Evolutionary conservation across 306 rosid species (phyloP).

Genomic region (Argentina anserina): DNA sequence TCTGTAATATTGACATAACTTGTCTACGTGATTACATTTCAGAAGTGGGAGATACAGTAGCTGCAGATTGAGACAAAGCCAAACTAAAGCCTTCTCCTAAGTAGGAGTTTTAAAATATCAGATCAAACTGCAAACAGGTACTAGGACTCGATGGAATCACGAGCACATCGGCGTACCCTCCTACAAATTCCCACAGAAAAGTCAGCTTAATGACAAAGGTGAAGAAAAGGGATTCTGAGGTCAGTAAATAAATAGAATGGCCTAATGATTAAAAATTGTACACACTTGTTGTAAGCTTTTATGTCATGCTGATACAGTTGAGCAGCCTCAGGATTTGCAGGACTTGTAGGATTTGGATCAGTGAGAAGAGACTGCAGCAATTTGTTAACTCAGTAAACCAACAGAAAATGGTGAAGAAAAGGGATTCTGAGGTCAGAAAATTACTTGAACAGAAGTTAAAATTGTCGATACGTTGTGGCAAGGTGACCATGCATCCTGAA

Average conservation of each 20-base stretch:
- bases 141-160: conserved; percentile 28
- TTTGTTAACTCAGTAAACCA: not conserved
- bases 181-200: conserved; percentile 15
- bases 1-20: conserved; percentile 4
- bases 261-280: not conserved
- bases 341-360: conserved; percentile 33
- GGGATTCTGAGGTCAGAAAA: not conserved
- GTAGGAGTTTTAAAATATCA: not conserved
- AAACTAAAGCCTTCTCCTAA: not conserved
- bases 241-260: not conserved
- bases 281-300: conserved; percentile 32
- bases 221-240: no score
- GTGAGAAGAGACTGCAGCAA: conserved; percentile 32
- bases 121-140: not conserved
- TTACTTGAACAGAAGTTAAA: conserved; percentile 35
- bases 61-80: not conserved
- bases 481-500: conserved; percentile 39
- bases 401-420: not conserved
- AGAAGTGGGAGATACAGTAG: conserved; percentile 6
- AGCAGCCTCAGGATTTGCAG: conserved; percentile 34
- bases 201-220: not conserved
- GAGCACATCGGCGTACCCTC: conserved; percentile 34
- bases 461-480: conserved; percentile 33
- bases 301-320: conserved; percentile 29
- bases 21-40: conserved; percentile 10